These are phyloP conservation scores for Globisporangium viniferum DNA, from an alignment of 352 stramenopile species.

Conservation along the genomic window DNA sequence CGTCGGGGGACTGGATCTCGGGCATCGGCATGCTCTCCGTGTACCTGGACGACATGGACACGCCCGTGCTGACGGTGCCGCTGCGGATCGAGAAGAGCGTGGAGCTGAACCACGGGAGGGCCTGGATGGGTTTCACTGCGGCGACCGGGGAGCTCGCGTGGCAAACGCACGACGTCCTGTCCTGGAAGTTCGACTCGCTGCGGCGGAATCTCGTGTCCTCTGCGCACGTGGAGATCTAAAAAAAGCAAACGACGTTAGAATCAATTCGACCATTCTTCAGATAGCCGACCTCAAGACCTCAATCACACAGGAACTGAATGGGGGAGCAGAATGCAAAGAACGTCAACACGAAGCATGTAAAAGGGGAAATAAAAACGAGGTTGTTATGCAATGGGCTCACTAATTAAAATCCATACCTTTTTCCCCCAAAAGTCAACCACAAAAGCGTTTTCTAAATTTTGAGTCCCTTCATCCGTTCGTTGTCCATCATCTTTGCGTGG, in stretches of 20 bases:
- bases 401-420: slow-evolving; percentile 22
- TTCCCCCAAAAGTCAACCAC: slow-evolving; percentile 15
- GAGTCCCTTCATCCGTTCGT: slow-evolving; percentile 11
- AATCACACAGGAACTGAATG: not conserved
- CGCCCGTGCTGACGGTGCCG: slow-evolving; percentile 74
- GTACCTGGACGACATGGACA: slow-evolving; percentile 87
- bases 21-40: slow-evolving; percentile 81
- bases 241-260: not conserved
- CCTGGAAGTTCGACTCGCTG: slow-evolving; percentile 75
- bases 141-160: slow-evolving; percentile 79
- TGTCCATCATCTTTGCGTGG: not conserved
- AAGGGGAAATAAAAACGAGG: slow-evolving; percentile 9
- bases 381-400: slow-evolving; percentile 21
- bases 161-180: slow-evolving; percentile 88
- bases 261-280: not conserved
- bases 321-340: not conserved
- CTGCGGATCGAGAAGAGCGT: slow-evolving; percentile 83
- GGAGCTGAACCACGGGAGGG: slow-evolving; percentile 75
- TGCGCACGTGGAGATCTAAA: slow-evolving; percentile 2
- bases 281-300: not conserved
- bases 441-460: slow-evolving; percentile 22
- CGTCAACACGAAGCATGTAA: not conserved
- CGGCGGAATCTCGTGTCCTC: slow-evolving; percentile 30
- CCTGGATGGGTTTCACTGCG: slow-evolving; percentile 92
- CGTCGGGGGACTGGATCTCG: slow-evolving; percentile 43